These are phyloP conservation scores for Scalesia atractyloides DNA, from an alignment of 129 eudicot genomes.

Conservation along the genomic window DNA sequence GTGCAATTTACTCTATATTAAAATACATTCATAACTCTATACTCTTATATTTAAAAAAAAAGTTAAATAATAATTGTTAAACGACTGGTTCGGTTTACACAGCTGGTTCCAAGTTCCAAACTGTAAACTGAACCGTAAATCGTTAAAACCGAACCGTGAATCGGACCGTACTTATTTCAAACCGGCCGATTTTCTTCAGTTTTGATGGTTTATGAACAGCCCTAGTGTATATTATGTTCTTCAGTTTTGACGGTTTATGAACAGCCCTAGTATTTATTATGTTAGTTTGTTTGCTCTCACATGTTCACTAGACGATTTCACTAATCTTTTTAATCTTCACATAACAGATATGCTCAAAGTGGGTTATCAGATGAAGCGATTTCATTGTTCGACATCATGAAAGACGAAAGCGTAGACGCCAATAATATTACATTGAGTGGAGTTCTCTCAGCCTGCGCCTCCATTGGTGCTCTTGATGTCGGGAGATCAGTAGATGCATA, in stretches of 20 bases:
- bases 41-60: too few relatives aligned
- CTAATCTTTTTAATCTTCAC: constrained; percentile 1
- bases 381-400: constrained; percentile 55
- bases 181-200: too few relatives aligned
- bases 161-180: too few relatives aligned
- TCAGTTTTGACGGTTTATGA: too few relatives aligned
- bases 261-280: not conserved
- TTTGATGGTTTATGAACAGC: too few relatives aligned
- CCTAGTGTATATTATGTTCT: not conserved
- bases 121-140: too few relatives aligned
- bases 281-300: not conserved
- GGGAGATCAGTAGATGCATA: constrained; percentile 61
- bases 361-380: constrained; percentile 78
- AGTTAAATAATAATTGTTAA: too few relatives aligned
- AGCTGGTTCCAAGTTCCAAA: too few relatives aligned
- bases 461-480: constrained; percentile 70
- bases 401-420: constrained; percentile 46
- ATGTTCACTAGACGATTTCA: not conserved
- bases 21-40: too few relatives aligned
- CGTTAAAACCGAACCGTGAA: too few relatives aligned
- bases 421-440: constrained; percentile 63
- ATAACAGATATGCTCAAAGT: constrained; percentile 70
- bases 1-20: too few relatives aligned
- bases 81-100: too few relatives aligned
- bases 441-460: constrained; percentile 75